phyloP scores from a whole-genome alignment of 768 basidiomycete species.

The Auricularia sp. region DNA sequence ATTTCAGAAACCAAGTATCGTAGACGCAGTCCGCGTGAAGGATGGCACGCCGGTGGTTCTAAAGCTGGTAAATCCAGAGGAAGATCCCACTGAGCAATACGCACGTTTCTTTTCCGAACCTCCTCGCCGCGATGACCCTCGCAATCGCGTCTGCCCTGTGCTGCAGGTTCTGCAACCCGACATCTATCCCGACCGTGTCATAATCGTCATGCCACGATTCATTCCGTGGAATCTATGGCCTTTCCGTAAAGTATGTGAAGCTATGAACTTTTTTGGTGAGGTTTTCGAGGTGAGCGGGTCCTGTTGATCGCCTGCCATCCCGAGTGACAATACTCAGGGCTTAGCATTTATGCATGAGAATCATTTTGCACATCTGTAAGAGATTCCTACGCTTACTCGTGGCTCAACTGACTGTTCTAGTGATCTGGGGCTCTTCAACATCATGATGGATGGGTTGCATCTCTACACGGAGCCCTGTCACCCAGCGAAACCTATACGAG shows the following conservation, averaged over 20 bases:
- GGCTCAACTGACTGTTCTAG: background rate
- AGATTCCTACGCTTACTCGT: background rate
- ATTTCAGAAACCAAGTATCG: no score
- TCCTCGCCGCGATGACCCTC: no score
- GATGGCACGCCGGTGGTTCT: no score
- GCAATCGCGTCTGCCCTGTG: slow-evolving; percentile 14
- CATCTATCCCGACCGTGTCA: slow-evolving; percentile 1
- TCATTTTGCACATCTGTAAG: slow-evolving; percentile 22
- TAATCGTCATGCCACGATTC: slow-evolving; percentile 27
- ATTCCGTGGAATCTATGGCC: slow-evolving; percentile 18
- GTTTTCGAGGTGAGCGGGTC: slow-evolving; percentile 16
- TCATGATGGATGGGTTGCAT: slow-evolving; percentile 13
- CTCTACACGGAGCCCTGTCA: slow-evolving; percentile 13
- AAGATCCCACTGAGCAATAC: no score
- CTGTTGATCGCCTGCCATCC: no score
- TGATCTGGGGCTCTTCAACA: slow-evolving; percentile 8
- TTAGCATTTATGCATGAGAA: slow-evolving; percentile 29
- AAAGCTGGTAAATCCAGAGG: no score
- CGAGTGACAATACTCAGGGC: slow-evolving; percentile 11
- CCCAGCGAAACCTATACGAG: background rate
- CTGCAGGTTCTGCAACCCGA: slow-evolving; percentile 15
- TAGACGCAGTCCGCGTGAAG: no score
- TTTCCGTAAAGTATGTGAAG: slow-evolving; percentile 27
- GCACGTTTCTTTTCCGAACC: no score
- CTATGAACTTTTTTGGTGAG: slow-evolving; percentile 22